Conservation (phyloP, 306 rosid genomes). For the Castanea sativa region DNA sequence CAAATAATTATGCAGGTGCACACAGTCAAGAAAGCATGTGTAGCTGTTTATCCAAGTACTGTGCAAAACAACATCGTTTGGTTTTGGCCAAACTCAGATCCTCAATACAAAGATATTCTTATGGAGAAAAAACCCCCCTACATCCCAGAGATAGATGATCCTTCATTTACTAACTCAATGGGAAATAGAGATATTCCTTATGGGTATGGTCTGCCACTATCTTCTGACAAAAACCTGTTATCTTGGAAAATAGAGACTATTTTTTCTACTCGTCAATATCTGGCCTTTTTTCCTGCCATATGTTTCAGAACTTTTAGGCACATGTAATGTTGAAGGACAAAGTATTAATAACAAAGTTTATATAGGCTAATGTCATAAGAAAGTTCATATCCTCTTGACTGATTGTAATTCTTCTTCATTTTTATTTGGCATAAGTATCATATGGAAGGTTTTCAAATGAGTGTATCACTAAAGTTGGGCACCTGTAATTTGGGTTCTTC, state of each 20-base stretch:
- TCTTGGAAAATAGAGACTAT: background rate
- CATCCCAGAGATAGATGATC: conserved; percentile 73
- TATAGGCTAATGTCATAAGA: background rate
- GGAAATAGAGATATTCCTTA: conserved; percentile 74
- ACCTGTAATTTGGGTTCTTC: background rate
- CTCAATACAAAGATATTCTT: conserved; percentile 72
- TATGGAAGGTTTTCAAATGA: background rate
- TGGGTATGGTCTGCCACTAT: conserved; percentile 52
- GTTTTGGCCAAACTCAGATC: conserved; percentile 91
- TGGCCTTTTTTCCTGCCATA: background rate
- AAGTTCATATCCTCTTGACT: background rate
- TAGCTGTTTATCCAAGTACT: conserved; percentile 65
- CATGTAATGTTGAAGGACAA: background rate
- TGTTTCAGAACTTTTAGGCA: background rate
- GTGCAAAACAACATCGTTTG: conserved; percentile 76
- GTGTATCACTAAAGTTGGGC: background rate
- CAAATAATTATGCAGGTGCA: conserved; percentile 53
- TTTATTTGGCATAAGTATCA: background rate
- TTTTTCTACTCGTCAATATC: background rate
- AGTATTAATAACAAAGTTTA: background rate
- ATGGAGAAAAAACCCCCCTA: conserved; percentile 55
- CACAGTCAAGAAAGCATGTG: conserved; percentile 75
- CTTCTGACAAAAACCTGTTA: background rate
- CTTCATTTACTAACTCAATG: conserved; percentile 51
- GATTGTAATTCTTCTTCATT: background rate